phyloP scores from a whole-genome alignment of 1,139 yeast species.

The Scheffersomyces cryptocercus region DNA sequence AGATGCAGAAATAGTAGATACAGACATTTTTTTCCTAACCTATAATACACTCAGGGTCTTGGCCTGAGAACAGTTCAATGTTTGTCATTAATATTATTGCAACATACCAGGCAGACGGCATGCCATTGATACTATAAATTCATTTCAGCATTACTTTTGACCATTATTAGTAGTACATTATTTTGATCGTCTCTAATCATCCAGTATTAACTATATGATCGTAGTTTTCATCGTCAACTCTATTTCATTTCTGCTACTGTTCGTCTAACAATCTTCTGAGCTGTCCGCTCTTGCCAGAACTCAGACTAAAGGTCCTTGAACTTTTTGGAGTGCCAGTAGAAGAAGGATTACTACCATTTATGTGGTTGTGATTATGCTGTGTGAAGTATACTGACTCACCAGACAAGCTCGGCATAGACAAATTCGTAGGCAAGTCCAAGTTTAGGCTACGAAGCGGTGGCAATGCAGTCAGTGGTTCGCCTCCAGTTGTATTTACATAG shows the following conservation, averaged over 20 bases:
- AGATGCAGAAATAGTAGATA: too few species aligned
- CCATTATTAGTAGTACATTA: too few species aligned
- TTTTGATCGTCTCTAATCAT: too few species aligned
- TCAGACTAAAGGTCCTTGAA: conserved; percentile 16
- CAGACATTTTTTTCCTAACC: too few species aligned
- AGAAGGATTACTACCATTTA: not conserved
- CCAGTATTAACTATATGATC: too few species aligned
- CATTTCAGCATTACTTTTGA: too few species aligned
- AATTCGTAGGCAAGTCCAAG: conserved; percentile 47
- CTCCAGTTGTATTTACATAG: conserved; percentile 19
- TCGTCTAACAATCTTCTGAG: conserved; percentile 19
- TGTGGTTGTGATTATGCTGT: conserved; percentile 2
- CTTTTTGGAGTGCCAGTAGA: not conserved
- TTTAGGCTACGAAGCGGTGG: conserved; percentile 55
- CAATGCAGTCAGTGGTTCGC: conserved; percentile 33
- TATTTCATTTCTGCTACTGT: not conserved
- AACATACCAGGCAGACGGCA: too few species aligned
- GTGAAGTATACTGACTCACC: conserved; percentile 7
- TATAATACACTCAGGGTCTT: too few species aligned
- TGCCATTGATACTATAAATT: too few species aligned
- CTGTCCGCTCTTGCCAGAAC: conserved; percentile 24
- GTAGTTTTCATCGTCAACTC: too few species aligned
- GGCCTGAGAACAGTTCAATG: too few species aligned
- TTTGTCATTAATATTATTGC: too few species aligned
- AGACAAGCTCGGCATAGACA: conserved; percentile 24